Base-by-base conservation (phyloP, 805 yeast species). In the Candida endomychidarum region DNA sequence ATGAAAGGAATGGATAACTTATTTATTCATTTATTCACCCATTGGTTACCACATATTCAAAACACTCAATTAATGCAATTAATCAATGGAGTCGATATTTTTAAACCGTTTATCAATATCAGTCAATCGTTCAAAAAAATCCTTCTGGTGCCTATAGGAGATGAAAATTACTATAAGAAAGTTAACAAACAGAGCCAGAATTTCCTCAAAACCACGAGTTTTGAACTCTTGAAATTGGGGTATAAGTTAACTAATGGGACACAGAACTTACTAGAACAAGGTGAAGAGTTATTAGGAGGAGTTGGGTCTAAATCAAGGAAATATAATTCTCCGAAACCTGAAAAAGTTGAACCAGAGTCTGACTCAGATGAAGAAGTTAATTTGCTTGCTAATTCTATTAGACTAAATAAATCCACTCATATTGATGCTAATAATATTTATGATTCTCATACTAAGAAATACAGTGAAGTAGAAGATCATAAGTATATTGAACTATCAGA, bases 11-110 rank as follows among this genome's bases (percentile, higher is more conserved):
- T 84, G 50, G 75, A 81, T 1, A 74, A 75, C 23, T 55, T 93
- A 10, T 75, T 78, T 6, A 53, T 56, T 10, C 57, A 72, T 11
- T 66, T 93, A 27, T 80, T 80, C 42, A 77, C 74, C n/a, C 67
- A 77, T 6, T 93, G 97, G 96, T 77, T 82, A 56, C 96, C 96
- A 0, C 95, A 89, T 57, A 86, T 91, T 43, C 80, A 81, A 30
- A 72, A 77, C n/a, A 82, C 81, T 22, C 98, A 91, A 61, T 60
- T 93, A 9, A 77, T 81, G 6, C 91, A 89, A 2, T 81, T 93
- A 6, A 61, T 93, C 11, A 78, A 89, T 0, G 99, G 98, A 0
- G 64, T 93, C 19, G 83, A 90, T 0, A 91, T 97, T 0, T 76
- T 91, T 5, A 71, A 83, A 46, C 80, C 96, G 0, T 65, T 89